Evolutionary conservation across 1,284 basidiomycete species (phyloP), one percentile per base, ranked within the genome.

Genomic region (Cutaneotrichosporon spelunceum): DNA sequence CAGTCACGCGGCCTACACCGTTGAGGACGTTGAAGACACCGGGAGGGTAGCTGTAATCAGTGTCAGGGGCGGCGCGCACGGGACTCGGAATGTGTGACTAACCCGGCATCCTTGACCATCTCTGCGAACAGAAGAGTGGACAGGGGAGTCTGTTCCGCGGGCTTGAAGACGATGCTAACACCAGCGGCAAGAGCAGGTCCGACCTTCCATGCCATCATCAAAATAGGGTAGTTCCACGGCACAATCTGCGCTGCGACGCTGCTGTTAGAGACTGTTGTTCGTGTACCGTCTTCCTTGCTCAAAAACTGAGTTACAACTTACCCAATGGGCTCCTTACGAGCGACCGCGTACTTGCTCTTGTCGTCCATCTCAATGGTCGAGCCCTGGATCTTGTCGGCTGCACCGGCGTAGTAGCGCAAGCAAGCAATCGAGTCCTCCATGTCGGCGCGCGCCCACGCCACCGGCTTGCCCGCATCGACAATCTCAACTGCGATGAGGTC

Each of bases 271-370:
- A 30, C 19, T 11, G 19, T 27, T 27, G 30, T 33, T 33, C 13
- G 30, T 11, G 4, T 5, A 33, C 30, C n/a, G n/a, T n/a, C n/a
- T n/a, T n/a, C n/a, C n/a, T 33, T 33, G 30, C 45, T 13, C 19
- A 29, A 26, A 24, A 26, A 23, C 23, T 27, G 21, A 24, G 10
- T 13, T 30, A 19, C 11, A 10, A 47, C 55, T 47, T 33, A 56
- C 55, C 93, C 93, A 70, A 96, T 89, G 29, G 94, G 93, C 67
- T 97, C 93, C 77, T 93, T 90, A 53, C 87, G 85, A 23, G 91
- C 93, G 77, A 92, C 90, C 19, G 89, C 89, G 60, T 91, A 79
- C 79, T 93, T 93, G 59, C 81, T 82, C 73, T 86, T 62, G 30
- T 67, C 68, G 54, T 70, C 70, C 29, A 70, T 66, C 33, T 72